A percentile compares a stretch with the other conserved stretches of the same genome.
Evolutionary conservation across 192 early-diverging fungal species (phyloP).

Genomic region (Backusella tarrabulga): DNA sequence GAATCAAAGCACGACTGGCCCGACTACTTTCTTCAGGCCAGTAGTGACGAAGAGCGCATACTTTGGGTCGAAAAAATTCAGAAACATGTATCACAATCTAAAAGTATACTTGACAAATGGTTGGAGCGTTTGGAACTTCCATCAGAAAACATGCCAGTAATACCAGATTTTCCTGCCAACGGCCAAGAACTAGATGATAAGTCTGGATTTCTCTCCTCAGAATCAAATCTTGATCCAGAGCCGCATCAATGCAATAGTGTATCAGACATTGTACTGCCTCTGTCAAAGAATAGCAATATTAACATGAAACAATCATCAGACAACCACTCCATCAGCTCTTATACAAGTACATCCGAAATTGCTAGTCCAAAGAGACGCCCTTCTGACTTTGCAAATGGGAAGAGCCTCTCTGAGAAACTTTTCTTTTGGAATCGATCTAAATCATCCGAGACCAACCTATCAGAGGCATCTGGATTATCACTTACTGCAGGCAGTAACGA

Average conservation of each 20-base stretch:
- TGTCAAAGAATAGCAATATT: not conserved
- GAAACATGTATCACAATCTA: not conserved
- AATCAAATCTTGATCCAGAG: not conserved
- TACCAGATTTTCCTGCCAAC: not conserved
- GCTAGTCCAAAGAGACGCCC: not conserved
- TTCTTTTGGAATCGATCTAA: constrained; percentile 7
- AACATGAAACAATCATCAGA: not conserved
- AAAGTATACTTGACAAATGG: constrained; percentile 38
- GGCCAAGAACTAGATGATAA: not conserved
- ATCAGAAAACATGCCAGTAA: not conserved
- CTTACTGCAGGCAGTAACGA: constrained; percentile 3
- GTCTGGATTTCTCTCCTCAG: not conserved
- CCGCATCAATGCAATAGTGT: not conserved
- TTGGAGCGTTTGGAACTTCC: constrained; percentile 29
- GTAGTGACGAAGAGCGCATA: constrained; percentile 9
- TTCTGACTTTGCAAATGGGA: not conserved
- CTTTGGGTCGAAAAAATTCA: constrained; percentile 19
- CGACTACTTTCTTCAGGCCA: constrained; percentile 21
- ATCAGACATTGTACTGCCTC: not conserved
- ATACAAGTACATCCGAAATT: not conserved
- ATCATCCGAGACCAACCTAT: not conserved
- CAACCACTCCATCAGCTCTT: not conserved
- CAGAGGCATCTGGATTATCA: not conserved
- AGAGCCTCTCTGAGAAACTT: not conserved
- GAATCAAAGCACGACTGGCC: constrained; percentile 12